These are phyloP conservation scores for Abrus pulchellus DNA, from an alignment of 306 rosid genomes.

Conservation along the genomic window DNA sequence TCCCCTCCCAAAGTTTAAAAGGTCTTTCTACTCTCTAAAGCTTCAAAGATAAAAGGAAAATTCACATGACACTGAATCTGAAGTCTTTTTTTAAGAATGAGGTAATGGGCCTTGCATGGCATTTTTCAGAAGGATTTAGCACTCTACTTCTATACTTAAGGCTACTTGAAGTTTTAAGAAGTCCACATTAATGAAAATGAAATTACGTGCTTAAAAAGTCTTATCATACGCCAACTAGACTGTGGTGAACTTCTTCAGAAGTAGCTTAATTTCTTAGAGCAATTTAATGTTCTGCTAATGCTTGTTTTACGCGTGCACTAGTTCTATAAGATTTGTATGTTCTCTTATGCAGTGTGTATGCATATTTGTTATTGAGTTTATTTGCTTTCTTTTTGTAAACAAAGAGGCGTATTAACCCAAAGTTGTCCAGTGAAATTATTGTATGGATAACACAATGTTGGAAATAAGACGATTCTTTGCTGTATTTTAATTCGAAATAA, in stretches of 20 bases:
- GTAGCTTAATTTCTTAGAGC: not conserved
- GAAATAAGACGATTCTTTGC: constrained; percentile 11
- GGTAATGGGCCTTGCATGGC: constrained; percentile 19
- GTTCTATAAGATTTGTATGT: not conserved
- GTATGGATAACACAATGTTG: not conserved
- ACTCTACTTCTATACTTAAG: constrained; percentile 6
- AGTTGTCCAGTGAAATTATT: not conserved
- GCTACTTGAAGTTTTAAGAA: not conserved
- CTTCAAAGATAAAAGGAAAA: constrained; percentile 11
- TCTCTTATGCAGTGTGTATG: not conserved
- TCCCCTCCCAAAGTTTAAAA: not conserved
- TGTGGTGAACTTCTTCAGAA: not conserved
- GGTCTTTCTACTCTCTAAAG: not conserved
- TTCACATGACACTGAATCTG: not conserved
- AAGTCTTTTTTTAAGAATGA: constrained; percentile 13
- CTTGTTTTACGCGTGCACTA: not conserved
- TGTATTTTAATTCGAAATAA: not conserved
- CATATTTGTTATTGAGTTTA: not conserved
- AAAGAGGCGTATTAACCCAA: not conserved
- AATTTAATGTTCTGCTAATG: not conserved
- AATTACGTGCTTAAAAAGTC: not conserved
- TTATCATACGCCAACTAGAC: not conserved
- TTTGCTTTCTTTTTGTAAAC: constrained; percentile 11
- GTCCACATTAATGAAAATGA: not conserved
- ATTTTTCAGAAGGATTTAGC: not conserved